phyloP scores from a whole-genome alignment of 768 basidiomycete genomes.

The Agaricus subrufescens region DNA sequence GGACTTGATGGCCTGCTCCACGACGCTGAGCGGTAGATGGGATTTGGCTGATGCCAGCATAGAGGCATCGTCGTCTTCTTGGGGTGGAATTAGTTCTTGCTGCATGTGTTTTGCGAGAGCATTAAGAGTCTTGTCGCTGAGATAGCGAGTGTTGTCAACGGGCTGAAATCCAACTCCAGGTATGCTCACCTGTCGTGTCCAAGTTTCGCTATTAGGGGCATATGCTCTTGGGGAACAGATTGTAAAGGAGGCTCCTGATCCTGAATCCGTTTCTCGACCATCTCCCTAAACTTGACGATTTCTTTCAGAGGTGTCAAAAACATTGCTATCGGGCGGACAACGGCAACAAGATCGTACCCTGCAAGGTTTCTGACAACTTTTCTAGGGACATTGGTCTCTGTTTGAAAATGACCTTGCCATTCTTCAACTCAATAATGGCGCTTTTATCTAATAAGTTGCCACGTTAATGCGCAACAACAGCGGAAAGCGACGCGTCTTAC shows the following conservation, averaged over 20 bases:
- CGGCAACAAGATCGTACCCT: conserved; percentile 44
- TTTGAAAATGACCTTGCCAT: conserved; percentile 70
- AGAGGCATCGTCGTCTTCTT: conserved; percentile 52
- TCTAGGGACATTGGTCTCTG: conserved; percentile 74
- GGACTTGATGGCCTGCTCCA: conserved; percentile 63
- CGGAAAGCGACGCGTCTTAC: conserved; percentile 26
- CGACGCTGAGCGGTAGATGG: conserved; percentile 42
- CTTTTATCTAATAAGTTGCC: conserved; percentile 28
- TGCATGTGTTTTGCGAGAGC: conserved; percentile 68
- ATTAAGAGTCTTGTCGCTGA: conserved; percentile 67
- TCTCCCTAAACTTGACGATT: conserved; percentile 71
- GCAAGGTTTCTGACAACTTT: conserved; percentile 77
- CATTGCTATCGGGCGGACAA: conserved; percentile 2
- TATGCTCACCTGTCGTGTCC: conserved; percentile 74
- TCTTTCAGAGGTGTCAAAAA: conserved; percentile 36
- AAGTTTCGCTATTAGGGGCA: conserved; percentile 74
- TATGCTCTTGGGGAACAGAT: conserved; percentile 62
- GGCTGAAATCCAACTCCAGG: not conserved
- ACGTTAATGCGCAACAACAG: conserved; percentile 16
- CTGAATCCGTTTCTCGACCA: conserved; percentile 54
- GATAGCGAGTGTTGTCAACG: not conserved
- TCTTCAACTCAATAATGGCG: conserved; percentile 60
- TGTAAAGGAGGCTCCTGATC: conserved; percentile 45
- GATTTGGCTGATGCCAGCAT: conserved; percentile 27
- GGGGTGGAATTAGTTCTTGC: conserved; percentile 58